A percentile compares a stretch with the other conserved stretches of the same genome.
Evolutionary conservation across 495 filamentous ascomycete genomes (phyloP).

Genomic region (Rhypophila decipiens): DNA sequence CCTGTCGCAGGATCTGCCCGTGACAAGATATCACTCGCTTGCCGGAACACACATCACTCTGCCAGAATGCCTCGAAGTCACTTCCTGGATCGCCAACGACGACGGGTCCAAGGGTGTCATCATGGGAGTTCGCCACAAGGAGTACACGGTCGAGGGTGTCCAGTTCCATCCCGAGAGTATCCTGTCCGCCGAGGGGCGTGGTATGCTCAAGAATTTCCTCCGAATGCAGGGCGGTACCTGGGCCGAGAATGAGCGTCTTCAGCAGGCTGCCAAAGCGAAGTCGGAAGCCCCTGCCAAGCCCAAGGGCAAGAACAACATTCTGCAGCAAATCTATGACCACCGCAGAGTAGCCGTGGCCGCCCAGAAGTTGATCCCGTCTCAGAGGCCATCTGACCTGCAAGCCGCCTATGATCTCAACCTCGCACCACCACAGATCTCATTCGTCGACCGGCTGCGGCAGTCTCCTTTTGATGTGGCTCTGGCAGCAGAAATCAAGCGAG

Average conservation of each 20-base stretch:
- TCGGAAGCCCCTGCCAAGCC: constrained; percentile 2
- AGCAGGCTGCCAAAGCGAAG: constrained; percentile 19
- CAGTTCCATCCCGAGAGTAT: constrained; percentile 99
- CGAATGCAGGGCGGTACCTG: constrained; percentile 82
- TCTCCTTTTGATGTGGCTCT: constrained; percentile 78
- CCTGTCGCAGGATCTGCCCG: constrained; percentile 68
- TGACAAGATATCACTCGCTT: constrained; percentile 94
- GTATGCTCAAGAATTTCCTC: constrained; percentile 91
- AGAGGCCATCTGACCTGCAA: constrained; percentile 78
- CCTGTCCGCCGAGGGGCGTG: constrained; percentile 76
- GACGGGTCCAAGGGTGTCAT: constrained; percentile 68
- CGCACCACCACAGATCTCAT: constrained; percentile 77
- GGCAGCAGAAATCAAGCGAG: constrained; percentile 96
- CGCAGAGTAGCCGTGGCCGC: constrained; percentile 68
- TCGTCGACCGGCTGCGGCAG: constrained; percentile 69
- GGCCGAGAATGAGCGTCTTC: constrained; percentile 62
- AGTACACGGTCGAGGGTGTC: constrained; percentile 83
- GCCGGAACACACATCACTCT: constrained; percentile 88
- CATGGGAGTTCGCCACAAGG: constrained; percentile 94
- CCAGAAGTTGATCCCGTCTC: constrained; percentile 82
- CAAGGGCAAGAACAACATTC: constrained; percentile 66
- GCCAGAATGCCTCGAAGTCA: constrained; percentile 79
- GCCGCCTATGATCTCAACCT: constrained; percentile 77
- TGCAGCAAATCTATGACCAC: constrained; percentile 87
- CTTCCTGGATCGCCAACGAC: constrained; percentile 77